A percentile compares a stretch with the other conserved stretches of the same genome.
phyloP scores from a whole-genome alignment of 179 eudicot species.

The Beta lomatogona region DNA sequence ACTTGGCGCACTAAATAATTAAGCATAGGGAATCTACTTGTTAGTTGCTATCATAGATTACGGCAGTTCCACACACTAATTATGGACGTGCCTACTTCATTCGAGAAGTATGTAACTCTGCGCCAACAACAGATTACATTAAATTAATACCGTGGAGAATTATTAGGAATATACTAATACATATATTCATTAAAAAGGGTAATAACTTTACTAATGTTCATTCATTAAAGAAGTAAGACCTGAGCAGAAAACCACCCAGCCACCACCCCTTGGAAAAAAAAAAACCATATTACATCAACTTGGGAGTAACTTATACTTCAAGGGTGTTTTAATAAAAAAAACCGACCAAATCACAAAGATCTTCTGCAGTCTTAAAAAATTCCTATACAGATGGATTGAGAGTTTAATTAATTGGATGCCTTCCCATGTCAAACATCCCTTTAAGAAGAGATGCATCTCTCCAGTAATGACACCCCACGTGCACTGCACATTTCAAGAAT shows the following conservation, averaged over 20 bases:
- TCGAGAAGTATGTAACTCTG: not conserved
- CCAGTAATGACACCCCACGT: constrained; percentile 34
- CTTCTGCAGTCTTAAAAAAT: constrained; percentile 26
- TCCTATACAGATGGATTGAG: constrained; percentile 23
- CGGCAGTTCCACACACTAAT: constrained; percentile 9
- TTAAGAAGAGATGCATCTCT: constrained; percentile 27
- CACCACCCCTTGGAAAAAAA: constrained; percentile 17
- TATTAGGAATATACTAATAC: not conserved
- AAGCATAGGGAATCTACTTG: constrained; percentile 21
- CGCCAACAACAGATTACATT: not conserved
- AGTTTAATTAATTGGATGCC: constrained; percentile 22
- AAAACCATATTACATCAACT: constrained; percentile 22
- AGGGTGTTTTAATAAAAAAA: constrained; percentile 24
- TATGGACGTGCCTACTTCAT: constrained; percentile 14
- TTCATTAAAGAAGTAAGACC: constrained; percentile 9
- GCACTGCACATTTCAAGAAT: constrained; percentile 25
- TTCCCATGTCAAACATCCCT: constrained; percentile 29
- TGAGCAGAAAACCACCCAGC: constrained; percentile 29
- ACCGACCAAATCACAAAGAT: constrained; percentile 39
- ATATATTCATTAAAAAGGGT: not conserved
- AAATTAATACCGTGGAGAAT: constrained; percentile 6
- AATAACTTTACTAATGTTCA: constrained; percentile 18
- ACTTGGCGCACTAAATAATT: not conserved
- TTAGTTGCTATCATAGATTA: constrained; percentile 11
- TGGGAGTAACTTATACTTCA: constrained; percentile 22